These are phyloP conservation scores for Chlorella sp. DNA, from an alignment of 139 green algal genomes.

Conservation along the genomic window DNA sequence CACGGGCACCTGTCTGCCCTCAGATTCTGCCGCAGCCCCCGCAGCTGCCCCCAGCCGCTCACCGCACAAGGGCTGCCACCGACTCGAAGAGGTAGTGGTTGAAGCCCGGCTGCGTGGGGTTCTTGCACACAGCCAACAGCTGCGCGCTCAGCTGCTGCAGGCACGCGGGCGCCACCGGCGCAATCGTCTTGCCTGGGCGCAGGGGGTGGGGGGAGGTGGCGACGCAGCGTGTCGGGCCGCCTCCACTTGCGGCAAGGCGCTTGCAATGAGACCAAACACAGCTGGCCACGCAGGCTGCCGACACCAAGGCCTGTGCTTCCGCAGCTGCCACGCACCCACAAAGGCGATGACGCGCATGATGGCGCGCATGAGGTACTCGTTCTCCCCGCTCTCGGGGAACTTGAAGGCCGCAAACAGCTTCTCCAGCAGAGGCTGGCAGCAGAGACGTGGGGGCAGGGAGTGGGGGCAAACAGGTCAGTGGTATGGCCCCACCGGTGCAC, in stretches of 20 bases:
- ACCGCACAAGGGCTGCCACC: slow-evolving; percentile 89
- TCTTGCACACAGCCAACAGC: slow-evolving; percentile 90
- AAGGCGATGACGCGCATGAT: slow-evolving; percentile 92
- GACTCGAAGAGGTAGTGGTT: slow-evolving; percentile 99
- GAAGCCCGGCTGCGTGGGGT: slow-evolving; percentile 96
- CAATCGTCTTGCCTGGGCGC: slow-evolving; percentile 44
- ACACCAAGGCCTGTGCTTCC: too few species aligned
- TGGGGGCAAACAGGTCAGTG: not conserved
- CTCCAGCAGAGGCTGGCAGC: slow-evolving; percentile 81
- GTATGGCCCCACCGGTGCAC: too few species aligned
- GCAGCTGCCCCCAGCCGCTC: not conserved
- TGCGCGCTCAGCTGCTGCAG: slow-evolving; percentile 69
- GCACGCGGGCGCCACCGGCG: slow-evolving; percentile 66
- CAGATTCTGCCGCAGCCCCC: too few species aligned
- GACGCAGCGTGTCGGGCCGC: too few species aligned
- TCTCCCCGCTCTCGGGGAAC: slow-evolving; percentile 88
- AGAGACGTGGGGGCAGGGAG: slow-evolving; percentile 74
- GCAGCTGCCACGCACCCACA: slow-evolving; percentile 63
- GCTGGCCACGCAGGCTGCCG: too few species aligned
- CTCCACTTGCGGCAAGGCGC: too few species aligned
- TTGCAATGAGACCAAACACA: too few species aligned
- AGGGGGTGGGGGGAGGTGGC: not conserved
- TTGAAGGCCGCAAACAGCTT: slow-evolving; percentile 90
- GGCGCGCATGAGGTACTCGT: slow-evolving; percentile 96
- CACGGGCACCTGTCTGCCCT: too few species aligned